Base-by-base conservation (phyloP, 179 eudicot species). In the Beta lomatogona region DNA sequence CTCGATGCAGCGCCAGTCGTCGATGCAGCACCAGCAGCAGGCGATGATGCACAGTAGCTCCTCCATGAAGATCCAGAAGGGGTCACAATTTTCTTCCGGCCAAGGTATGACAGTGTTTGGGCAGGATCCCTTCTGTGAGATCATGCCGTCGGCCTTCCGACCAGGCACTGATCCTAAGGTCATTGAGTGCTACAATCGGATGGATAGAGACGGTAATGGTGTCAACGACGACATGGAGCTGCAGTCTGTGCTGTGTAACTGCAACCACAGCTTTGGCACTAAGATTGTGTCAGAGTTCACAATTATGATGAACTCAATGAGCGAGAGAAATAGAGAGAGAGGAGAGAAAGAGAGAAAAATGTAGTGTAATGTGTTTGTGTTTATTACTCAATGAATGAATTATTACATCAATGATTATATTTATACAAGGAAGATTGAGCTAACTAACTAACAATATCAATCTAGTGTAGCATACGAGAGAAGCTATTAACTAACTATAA, bases 131-230 rank as follows among this genome's bases (percentile, higher is more conserved):
- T 80, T 87, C 9, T 85, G 82, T 10, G 87, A 80, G 21, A 65
- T 87, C 64, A 25, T 18, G 65, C 89, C 87, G 1, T 84, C 87
- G 3, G 21, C 66, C 3, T 85, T 87, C 83, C 89, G 87, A 4
- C 87, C 86, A 2, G 87, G 89, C 21, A 87, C 89, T 0, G 89
- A 87, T 69, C 82, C 76, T 41, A 87, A 85, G 83, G 61, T 85
- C 5, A 75, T 87, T 0, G 84, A 87, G 81, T 80, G 87, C 84
- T 87, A 68, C 77, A 87, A 87, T 78, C 16, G 79, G 53, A 87
- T 87, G 1, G 88, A 85, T 22, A 71, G 71, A 74, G 87, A 87
- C 61, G 64, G 84, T 6, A 87, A 81, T 65, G 89, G 89, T 0
- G 61, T 81, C 21, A 78, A 85, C 9, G 75, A 60, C 28, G 89